phyloP scores from a whole-genome alignment of 768 basidiomycete genomes.

The Termitomyces sp. region DNA sequence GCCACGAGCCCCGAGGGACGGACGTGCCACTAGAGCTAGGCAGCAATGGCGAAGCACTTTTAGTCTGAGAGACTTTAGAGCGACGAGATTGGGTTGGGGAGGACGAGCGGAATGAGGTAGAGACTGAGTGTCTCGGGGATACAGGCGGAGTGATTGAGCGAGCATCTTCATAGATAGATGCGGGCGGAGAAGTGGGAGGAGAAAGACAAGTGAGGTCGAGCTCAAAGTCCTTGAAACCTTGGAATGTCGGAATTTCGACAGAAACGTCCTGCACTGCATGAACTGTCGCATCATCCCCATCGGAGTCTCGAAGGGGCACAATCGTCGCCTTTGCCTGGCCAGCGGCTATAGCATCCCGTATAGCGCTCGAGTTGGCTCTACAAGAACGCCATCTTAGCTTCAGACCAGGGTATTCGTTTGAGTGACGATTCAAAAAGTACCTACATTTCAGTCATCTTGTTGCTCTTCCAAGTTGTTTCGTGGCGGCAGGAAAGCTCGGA shows the following conservation, averaged over 20 bases:
- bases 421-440: slow-evolving; percentile 3
- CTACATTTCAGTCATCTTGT: slow-evolving; percentile 17
- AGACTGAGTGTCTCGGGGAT: slow-evolving; percentile 31
- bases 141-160: slow-evolving; percentile 28
- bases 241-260: slow-evolving; percentile 27
- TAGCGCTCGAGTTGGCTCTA: slow-evolving; percentile 24
- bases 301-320: slow-evolving; percentile 16
- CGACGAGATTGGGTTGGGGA: slow-evolving; percentile 24
- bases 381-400: slow-evolving; percentile 5
- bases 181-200: slow-evolving; percentile 35
- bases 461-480: slow-evolving; percentile 1
- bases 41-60: slow-evolving; percentile 26
- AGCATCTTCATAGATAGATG: slow-evolving; percentile 31
- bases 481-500: neutral
- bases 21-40: slow-evolving; percentile 26
- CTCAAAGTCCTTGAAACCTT: slow-evolving; percentile 43
- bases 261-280: slow-evolving; percentile 4
- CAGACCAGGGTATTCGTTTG: neutral
- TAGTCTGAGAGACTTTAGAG: slow-evolving; percentile 16
- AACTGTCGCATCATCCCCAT: slow-evolving; percentile 24
- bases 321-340: slow-evolving; percentile 16
- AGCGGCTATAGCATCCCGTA: slow-evolving; percentile 22
- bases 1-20: slow-evolving; percentile 40
- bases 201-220: slow-evolving; percentile 46
- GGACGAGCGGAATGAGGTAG: slow-evolving; percentile 34